Conservation (phyloP, 345 rosid species). For the Ricinus communis region DNA sequence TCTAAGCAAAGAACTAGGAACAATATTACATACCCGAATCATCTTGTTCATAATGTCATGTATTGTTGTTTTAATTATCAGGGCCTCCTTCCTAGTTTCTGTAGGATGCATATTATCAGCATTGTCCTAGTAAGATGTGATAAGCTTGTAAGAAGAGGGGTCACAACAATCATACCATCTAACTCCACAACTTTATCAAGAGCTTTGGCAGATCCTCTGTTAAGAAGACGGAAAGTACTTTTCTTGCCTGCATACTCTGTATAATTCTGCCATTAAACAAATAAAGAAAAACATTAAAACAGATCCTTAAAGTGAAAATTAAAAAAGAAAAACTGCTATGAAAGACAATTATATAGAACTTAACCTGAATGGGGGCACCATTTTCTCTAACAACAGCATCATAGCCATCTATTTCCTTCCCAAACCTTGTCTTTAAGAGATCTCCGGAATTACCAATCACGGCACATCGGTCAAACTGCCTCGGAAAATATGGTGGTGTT, state of each 20-base stretch:
- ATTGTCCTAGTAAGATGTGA: slow-evolving; percentile 16
- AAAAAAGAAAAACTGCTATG: slow-evolving; percentile 10
- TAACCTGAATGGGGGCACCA: slow-evolving; percentile 89
- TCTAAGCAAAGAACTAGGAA: slow-evolving; percentile 8
- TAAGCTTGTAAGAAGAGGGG: slow-evolving; percentile 3
- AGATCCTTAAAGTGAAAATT: neutral
- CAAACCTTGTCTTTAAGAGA: slow-evolving; percentile 83
- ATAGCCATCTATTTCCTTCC: slow-evolving; percentile 82
- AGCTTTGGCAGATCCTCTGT: slow-evolving; percentile 96
- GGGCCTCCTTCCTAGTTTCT: slow-evolving; percentile 78
- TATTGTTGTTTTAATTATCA: slow-evolving; percentile 85
- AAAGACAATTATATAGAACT: slow-evolving; percentile 8
- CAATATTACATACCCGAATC: slow-evolving; percentile 64
- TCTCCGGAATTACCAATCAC: slow-evolving; percentile 97
- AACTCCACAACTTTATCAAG: slow-evolving; percentile 97
- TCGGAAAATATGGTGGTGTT: slow-evolving; percentile 76
- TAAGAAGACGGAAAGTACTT: slow-evolving; percentile 89
- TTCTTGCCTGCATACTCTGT: slow-evolving; percentile 77
- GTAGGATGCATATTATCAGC: slow-evolving; percentile 32
- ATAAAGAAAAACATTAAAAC: neutral
- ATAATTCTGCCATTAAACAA: slow-evolving; percentile 53
- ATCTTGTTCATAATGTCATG: slow-evolving; percentile 95
- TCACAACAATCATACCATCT: slow-evolving; percentile 55
- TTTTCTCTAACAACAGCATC: slow-evolving; percentile 89
- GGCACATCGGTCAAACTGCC: slow-evolving; percentile 84